phyloP scores from a whole-genome alignment of 805 yeast genomes.

The Nakazawaea sp. region DNA sequence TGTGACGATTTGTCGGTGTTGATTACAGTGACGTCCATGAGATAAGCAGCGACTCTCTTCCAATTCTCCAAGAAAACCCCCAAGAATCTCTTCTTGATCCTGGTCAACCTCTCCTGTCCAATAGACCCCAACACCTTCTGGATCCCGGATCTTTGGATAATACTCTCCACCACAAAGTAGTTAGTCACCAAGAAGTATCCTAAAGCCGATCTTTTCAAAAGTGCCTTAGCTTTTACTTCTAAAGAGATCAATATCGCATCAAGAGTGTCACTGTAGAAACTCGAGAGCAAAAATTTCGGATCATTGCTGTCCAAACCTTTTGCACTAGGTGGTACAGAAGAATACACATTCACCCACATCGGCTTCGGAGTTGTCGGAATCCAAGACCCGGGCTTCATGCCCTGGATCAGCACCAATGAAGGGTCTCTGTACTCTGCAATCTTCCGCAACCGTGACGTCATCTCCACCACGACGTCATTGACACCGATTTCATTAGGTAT shows the following conservation, averaged over 20 bases:
- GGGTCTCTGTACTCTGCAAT: slow-evolving; percentile 57
- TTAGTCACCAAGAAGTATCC: slow-evolving; percentile 73
- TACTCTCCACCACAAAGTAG: slow-evolving; percentile 66
- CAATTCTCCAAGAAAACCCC: slow-evolving; percentile 70
- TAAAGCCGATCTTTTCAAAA: slow-evolving; percentile 38
- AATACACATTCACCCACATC: slow-evolving; percentile 40
- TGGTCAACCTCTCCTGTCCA: slow-evolving; percentile 59
- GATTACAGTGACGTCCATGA: slow-evolving; percentile 76
- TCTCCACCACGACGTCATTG: slow-evolving; percentile 65
- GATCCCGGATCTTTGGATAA: slow-evolving; percentile 54
- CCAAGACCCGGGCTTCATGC: slow-evolving; percentile 60
- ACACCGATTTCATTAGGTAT: slow-evolving; percentile 58
- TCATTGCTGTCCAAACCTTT: slow-evolving; percentile 28
- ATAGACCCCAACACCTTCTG: slow-evolving; percentile 45
- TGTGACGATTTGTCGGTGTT: slow-evolving; percentile 28
- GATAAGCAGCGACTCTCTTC: slow-evolving; percentile 69
- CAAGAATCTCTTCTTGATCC: slow-evolving; percentile 65
- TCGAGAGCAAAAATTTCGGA: slow-evolving; percentile 47
- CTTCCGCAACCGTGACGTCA: slow-evolving; percentile 59
- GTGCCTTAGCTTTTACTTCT: slow-evolving; percentile 48
- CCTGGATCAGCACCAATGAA: slow-evolving; percentile 39
- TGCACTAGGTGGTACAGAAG: slow-evolving; percentile 36
- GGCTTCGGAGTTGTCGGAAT: slow-evolving; percentile 49
- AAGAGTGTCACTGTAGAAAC: slow-evolving; percentile 69
- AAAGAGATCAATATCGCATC: slow-evolving; percentile 64